Base-by-base conservation (phyloP, 2,329 filamentous ascomycete species). In the Myriosclerotinia duriaeana region DNA sequence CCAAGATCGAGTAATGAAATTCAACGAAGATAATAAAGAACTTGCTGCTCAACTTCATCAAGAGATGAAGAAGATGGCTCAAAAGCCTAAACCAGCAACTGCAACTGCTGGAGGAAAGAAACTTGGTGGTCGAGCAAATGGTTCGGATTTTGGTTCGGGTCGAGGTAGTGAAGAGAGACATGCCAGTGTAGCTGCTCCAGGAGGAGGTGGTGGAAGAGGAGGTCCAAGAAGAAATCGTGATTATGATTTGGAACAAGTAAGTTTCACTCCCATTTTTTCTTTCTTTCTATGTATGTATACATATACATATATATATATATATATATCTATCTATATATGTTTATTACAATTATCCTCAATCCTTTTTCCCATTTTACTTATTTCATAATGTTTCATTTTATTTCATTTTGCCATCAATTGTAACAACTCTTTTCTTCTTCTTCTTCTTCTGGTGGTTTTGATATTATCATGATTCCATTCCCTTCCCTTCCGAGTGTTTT, bases 11-110 rank as follows among this genome's bases (percentile, higher is more conserved):
- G 89, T 99, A 69, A 89, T 93, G 76, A 97, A 97, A 80, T 90
- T 94, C 77, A 97, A 89, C 62, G 92, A 96, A 66, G 95, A 98
- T 80, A 97, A 98, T 80, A 91, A 92, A 76, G 92, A 96, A 76
- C 85, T 99, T 48, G 93, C 94, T 30, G 82, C 83, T 65, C 89
- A 90, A 77, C 83, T 93, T 40, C 84, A 88, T 73, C 85, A 87
- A 67, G 89, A 92, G 77, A 83, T 87, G 79, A 88, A 75, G 67
- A 64, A 78, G 77, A 71, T 79, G 77, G 62, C 78, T 76, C 66
- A 77, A 70, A 72, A 76, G 66, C 58, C 75, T 69, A 78, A 82
- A 77, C 75, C 80, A 75, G 68, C 74, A 75, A 81, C 50, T 86
- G 88, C 77, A 30, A 88, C 77, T 22, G 83, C 86, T 82, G 84